phyloP scores from a whole-genome alignment of 2,329 filamentous ascomycete genomes.

The Triangularia verruculosa region DNA sequence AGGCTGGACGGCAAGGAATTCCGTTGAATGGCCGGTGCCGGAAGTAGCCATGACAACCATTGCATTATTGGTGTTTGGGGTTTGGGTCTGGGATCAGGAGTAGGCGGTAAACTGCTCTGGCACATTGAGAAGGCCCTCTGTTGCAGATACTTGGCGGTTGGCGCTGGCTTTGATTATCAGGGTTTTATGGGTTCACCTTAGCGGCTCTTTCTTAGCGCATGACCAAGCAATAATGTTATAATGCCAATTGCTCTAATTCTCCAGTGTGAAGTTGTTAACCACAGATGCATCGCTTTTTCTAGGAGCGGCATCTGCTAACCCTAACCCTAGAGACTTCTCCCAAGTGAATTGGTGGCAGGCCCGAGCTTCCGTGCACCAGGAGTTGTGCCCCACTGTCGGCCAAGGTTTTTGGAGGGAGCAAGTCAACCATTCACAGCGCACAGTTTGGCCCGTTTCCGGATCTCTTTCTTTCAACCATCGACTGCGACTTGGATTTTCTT shows the following conservation, averaged over 20 bases:
- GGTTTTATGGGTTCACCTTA: neutral
- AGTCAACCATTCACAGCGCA: neutral
- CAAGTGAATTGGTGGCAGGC: neutral
- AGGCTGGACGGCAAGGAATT: constrained; percentile 15
- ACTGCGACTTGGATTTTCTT: neutral
- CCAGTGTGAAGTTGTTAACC: neutral
- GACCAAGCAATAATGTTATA: neutral
- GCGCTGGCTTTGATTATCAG: neutral
- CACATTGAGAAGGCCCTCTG: neutral
- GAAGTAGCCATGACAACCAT: neutral
- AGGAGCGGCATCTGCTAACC: neutral
- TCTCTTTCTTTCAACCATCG: constrained; percentile 3
- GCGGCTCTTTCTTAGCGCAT: neutral
- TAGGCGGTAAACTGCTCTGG: neutral
- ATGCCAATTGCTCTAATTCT: neutral
- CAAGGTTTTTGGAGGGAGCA: constrained; percentile 6
- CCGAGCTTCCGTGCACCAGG: neutral
- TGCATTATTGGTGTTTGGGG: constrained; percentile 18
- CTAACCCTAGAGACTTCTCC: neutral
- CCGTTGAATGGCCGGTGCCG: neutral
- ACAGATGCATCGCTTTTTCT: neutral
- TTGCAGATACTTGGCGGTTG: neutral
- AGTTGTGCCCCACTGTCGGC: neutral
- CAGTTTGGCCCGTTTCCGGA: neutral
- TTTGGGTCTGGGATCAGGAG: neutral